Base-by-base conservation (phyloP, 352 stramenopile species). In the Phytophthora cactorum region DNA sequence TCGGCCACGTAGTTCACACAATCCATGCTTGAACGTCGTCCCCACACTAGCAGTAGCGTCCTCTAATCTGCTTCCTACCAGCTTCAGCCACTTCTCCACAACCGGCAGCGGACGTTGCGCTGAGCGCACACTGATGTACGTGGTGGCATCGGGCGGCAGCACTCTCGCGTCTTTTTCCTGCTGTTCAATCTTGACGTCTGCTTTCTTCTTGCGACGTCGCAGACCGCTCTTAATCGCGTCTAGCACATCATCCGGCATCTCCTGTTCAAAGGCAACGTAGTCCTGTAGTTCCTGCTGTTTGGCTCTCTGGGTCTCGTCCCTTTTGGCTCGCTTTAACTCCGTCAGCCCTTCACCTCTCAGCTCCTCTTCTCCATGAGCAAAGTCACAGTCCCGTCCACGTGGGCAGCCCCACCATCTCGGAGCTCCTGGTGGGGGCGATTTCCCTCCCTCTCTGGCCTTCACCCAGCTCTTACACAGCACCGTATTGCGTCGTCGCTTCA, bases 401-500 rank as follows among this genome's bases (percentile, higher is more conserved):
- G 88, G 88, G 62, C 88, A 96, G 0, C 88, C 88, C 86, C 86
- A 96, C 86, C 86, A 95, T 5, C 78, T 60, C 8, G 86, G 88
- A 17, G 86, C 86, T 41, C 79, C 71, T 0, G 64, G 31, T 6
- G 88, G 88, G 6, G 83, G 38, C 3, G 47, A 46, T 3, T 65
- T 66, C 27, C 60, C 60, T 10, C 76, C 81, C 34, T 86, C 67
- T 54, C 88, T 82, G 9, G 88, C 88, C 55, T 91, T 71, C 11
- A 80, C 27, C 88, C 88, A 96, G 75, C 78, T 82, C 44, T 60
- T 81, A 51, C 87, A 96, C 71, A 96, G 59, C 4, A 85, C 59
- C 28, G 88, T 96, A 45, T 95, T 94, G 52, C 86, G 82, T 44
- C 86, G 84, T 46, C 82, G 77, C 81, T 95, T 96, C 81, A 93